Evolutionary conservation across 2,329 filamentous ascomycete genomes (phyloP), one percentile per base, ranked within the genome.

Genomic region (Conoideocrella luteorostrata): DNA sequence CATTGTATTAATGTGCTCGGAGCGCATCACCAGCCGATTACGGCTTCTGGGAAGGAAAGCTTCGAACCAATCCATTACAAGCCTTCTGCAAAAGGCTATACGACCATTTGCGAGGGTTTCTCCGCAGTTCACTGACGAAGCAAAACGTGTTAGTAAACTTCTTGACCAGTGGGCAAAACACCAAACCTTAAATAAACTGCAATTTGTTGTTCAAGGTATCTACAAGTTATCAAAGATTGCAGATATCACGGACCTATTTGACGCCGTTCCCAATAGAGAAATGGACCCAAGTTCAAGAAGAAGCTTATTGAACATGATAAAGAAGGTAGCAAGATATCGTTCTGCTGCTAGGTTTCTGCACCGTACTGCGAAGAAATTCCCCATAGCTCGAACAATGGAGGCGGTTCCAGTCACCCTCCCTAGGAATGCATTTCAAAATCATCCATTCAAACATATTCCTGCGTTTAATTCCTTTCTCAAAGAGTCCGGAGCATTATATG

Each of bases 321-420:
- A 15, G 1, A 68, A 67, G 44, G 56, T 70, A 2, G 56, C 63
- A 13, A 55, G 61, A 39, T 71, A 69, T 34, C 49, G 51, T 13
- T 58, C 66, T 32, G 55, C 56, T 33, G 57, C 64, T n/a, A 45
- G 50, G 9, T 55, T 58, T 17, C 51, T 72, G 4, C 56, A 56
- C 43, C 54, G 56, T 2, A 29, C 48, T 3, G 64, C 66, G 1
- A 62, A 55, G 40, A 57, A 56, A 7, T 53, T 50, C 9, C 50
- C 54, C 0, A 20, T 65, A 4, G 53, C 61, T 35, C 54, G 58
- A 17, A 46, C 48, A 1, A 57, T 64, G 38, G 51, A 47, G 11
- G 51, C 65, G 7, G 46, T 59, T 3, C 17, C 52, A 4, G 53
- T 65, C 13, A 47, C 52, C 26, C 58, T 67, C n/a, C 43, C 39